These are phyloP conservation scores for Saitozyma sp. DNA, from an alignment of 768 basidiomycete species.

Conservation along the genomic window DNA sequence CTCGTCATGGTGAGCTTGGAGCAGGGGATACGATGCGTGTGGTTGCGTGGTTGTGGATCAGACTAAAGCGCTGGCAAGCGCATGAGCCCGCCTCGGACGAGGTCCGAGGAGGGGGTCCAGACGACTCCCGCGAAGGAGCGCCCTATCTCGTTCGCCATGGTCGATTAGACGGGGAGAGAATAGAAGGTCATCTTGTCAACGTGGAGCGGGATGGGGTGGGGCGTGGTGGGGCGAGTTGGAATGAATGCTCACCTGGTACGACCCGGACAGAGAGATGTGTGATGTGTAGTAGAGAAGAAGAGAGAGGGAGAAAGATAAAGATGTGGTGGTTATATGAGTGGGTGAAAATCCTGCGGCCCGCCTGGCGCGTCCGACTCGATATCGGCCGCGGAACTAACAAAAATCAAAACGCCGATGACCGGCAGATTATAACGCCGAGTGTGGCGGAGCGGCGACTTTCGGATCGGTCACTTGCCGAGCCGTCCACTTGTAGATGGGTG, in stretches of 20 bases:
- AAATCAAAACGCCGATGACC: too few relatives aligned
- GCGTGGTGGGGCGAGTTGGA: too few relatives aligned
- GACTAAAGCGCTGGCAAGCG: constrained; percentile 55
- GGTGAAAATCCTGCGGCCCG: neutral
- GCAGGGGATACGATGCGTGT: neutral
- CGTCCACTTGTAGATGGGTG: too few relatives aligned
- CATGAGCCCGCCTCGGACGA: constrained; percentile 40
- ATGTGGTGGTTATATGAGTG: constrained; percentile 5
- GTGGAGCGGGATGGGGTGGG: too few relatives aligned
- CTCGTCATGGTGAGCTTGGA: neutral
- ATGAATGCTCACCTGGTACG: too few relatives aligned
- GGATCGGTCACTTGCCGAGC: too few relatives aligned
- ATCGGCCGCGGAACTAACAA: too few relatives aligned
- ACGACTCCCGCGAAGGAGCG: constrained; percentile 50
- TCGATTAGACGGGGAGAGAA: constrained; percentile 55
- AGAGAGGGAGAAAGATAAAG: constrained; percentile 4
- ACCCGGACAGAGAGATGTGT: too few relatives aligned
- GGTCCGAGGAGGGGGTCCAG: constrained; percentile 39
- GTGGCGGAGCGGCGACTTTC: too few relatives aligned
- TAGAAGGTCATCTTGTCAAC: constrained; percentile 52
- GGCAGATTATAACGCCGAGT: too few relatives aligned
- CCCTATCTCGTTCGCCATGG: constrained; percentile 54
- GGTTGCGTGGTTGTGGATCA: constrained; percentile 32
- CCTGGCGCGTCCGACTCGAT: neutral
- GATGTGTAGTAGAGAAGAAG: neutral